Base-by-base conservation (phyloP, 495 filamentous ascomycete species). In the Trichoderma asperelloides region DNA sequence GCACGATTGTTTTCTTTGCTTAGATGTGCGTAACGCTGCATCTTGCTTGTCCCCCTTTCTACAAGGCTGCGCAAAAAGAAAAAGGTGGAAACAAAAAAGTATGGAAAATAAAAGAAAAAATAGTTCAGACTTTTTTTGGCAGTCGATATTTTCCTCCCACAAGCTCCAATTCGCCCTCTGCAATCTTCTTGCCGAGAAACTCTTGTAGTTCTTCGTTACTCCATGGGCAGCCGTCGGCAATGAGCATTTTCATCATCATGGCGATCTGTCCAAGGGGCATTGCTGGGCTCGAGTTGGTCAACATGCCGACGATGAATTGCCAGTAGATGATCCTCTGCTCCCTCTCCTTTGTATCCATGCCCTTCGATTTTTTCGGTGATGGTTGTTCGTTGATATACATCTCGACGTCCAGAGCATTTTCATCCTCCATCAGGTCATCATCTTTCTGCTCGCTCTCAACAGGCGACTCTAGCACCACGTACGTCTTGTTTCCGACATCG, bases 231-330 rank as follows among this genome's bases (percentile, higher is more conserved):
- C 91, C 91, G 16, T 91, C 93, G 1, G 89, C 85, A 37, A 98
- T 88, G 33, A 91, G 82, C 82, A 98, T 89, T 74, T 89, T 90
- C 81, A 98, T 80, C 91, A 98, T 96, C 89, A 93, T 94, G 5
- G 87, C 82, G 68, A 98, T 93, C 77, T 91, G 86, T 72, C 84
- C 83, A 68, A 91, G 73, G 62, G 89, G 86, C 89, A 96, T 96
- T 39, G 78, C 72, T 37, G 87, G 78, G 7, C 89, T 91, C 67
- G 89, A 84, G 74, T 98, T 97, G 68, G 91, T 98, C 78, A 99
- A 78, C 94, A 99, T 97, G 60, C 90, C 91, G 64, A 91, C 80
- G 68, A 99, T 91, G 73, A 95, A 97, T 73, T 91, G 87, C 87
- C 88, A 90, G 78, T 96, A 96, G 45, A 96, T 82, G 65, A 85